These are phyloP conservation scores for Pseudogymnoascus sp. DNA, from an alignment of 2,329 filamentous ascomycete genomes.

Conservation along the genomic window DNA sequence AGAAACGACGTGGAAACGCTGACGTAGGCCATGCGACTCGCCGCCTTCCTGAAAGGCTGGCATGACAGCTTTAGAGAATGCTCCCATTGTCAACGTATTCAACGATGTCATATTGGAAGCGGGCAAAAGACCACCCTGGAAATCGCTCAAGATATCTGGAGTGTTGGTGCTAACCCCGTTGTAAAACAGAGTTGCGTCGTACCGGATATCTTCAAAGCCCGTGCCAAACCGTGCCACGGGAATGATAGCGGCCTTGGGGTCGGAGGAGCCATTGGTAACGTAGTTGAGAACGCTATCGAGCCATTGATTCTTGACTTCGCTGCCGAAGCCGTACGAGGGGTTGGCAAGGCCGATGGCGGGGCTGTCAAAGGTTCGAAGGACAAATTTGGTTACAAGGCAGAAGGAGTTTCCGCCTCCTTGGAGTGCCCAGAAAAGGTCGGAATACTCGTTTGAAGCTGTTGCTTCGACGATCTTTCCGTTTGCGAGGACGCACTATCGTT, in stretches of 20 bases:
- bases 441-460: conserved; percentile 17
- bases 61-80: conserved; percentile 10
- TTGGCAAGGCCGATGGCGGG: conserved; percentile 12
- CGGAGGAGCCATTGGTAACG: conserved; percentile 9
- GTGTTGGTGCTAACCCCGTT: conserved; percentile 11
- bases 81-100: conserved; percentile 9
- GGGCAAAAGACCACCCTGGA: conserved; percentile 16
- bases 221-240: conserved; percentile 12
- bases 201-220: conserved; percentile 7
- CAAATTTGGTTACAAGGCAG: conserved; percentile 29
- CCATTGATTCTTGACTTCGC: conserved; percentile 12
- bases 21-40: conserved; percentile 12
- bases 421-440: conserved; percentile 31
- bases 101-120: conserved; percentile 12
- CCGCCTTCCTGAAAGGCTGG: conserved; percentile 14
- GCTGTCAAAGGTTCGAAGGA: conserved; percentile 10
- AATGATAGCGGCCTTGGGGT: conserved; percentile 16
- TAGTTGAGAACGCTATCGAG: conserved; percentile 15
- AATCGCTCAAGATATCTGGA: conserved; percentile 14
- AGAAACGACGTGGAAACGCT: conserved; percentile 16
- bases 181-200: conserved; percentile 15
- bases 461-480: conserved; percentile 23
- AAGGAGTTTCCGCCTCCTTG: conserved; percentile 30
- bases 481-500: neutral
- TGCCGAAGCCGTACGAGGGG: conserved; percentile 11